A percentile compares a stretch with the other conserved stretches of the same genome.
phyloP scores from a whole-genome alignment of 371 early-diverging fungal species.

The Thermomucor indicae-seudaticae region DNA sequence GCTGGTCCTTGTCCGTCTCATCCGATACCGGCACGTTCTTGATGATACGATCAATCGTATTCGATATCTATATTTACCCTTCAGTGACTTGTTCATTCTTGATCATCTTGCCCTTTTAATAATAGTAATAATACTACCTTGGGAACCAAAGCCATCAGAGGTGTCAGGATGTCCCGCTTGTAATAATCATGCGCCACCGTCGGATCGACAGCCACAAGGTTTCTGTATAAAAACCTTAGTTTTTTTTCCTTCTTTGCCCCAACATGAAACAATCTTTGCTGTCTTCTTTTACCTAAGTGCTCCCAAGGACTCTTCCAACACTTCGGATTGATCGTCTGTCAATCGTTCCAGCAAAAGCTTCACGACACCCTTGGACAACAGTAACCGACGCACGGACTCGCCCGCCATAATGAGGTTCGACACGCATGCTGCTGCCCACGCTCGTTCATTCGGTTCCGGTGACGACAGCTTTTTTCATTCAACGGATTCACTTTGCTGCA shows the following conservation, averaged over 20 bases:
- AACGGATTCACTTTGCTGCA: not conserved
- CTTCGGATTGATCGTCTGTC: conserved; percentile 68
- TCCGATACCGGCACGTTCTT: conserved; percentile 40
- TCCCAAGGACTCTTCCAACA: conserved; percentile 75
- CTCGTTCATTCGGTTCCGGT: conserved; percentile 69
- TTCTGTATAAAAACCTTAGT: conserved; percentile 33
- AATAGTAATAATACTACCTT: too few species aligned
- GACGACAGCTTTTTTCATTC: conserved; percentile 50
- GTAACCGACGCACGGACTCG: conserved; percentile 55
- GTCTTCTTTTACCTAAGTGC: conserved; percentile 52
- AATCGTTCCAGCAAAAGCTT: conserved; percentile 66
- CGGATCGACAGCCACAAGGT: conserved; percentile 57
- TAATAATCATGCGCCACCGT: conserved; percentile 65
- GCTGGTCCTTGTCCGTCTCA: conserved; percentile 46
- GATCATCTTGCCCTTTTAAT: not conserved
- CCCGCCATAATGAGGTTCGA: conserved; percentile 71
- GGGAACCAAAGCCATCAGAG: conserved; percentile 46
- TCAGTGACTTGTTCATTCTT: not conserved
- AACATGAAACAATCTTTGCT: not conserved
- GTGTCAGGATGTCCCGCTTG: conserved; percentile 60
- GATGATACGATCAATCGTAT: conserved; percentile 45
- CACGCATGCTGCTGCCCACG: conserved; percentile 87
- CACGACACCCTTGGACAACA: conserved; percentile 70
- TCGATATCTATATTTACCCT: conserved; percentile 20
- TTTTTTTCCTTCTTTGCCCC: too few species aligned